Evolutionary conservation across 192 early-diverging fungal species (phyloP).

Genomic region (Jimgerdemannia flammicorona): DNA sequence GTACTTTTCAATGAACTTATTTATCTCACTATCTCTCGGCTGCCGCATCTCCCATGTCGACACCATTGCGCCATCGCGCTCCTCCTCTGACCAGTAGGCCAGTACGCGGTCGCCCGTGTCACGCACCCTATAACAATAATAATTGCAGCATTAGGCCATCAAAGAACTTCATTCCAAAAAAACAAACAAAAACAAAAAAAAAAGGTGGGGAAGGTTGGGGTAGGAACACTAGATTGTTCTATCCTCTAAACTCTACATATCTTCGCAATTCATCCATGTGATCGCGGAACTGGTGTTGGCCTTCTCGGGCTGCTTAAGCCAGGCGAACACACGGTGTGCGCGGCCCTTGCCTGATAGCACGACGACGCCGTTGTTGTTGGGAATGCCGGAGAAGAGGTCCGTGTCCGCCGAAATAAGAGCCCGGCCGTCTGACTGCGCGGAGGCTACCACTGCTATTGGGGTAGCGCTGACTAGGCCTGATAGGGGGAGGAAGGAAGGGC

Average conservation of each 20-base stretch:
- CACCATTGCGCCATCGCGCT: not conserved
- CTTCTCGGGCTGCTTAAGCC: not conserved
- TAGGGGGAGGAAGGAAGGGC: not conserved
- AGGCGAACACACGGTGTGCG: not conserved
- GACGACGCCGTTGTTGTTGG: not conserved
- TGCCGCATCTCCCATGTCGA: not conserved
- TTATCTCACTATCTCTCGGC: not conserved
- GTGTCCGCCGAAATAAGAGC: not conserved
- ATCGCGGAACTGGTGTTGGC: not conserved
- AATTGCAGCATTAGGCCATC: not conserved
- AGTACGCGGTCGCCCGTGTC: not conserved
- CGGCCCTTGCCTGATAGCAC: not conserved
- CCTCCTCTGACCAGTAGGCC: not conserved
- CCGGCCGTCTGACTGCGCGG: not conserved
- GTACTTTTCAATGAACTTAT: not conserved
- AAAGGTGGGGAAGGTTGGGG: too few relatives aligned
- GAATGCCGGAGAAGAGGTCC: too few relatives aligned
- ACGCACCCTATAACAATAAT: not conserved
- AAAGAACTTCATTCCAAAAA: not conserved
- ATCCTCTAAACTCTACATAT: not conserved
- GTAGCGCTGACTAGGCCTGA: not conserved
- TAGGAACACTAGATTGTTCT: too few relatives aligned
- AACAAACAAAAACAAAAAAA: too few relatives aligned
- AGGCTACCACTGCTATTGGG: not conserved
- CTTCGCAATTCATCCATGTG: not conserved